Base-by-base conservation (phyloP, 768 basidiomycete species). In the Pisolithus orientalis region DNA sequence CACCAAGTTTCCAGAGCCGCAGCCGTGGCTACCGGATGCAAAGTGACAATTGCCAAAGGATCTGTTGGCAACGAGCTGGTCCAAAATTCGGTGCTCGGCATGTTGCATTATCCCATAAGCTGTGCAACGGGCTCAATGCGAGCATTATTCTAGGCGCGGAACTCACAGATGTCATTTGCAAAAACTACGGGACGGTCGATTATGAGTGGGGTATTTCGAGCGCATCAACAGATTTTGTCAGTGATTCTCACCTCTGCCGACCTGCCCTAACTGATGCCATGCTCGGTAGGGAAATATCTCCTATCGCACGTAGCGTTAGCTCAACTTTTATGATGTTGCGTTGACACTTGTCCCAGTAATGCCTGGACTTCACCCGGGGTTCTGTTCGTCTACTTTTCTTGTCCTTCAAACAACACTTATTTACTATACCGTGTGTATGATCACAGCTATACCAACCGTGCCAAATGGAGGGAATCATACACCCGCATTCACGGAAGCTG, bases 201-300 rank as follows among this genome's bases (percentile, higher is more conserved):
- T 79, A 83, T 59, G 76, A 79, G 54, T 83, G 80, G 75, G 83
- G 87, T 40, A 85, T 85, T 58, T 69, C 72, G 5, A 75, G 75
- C 44, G 89, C 87, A 10, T 91, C 87, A 6, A 91, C 90, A 4
- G 90, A 91, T 63, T 91, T 92, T 57, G 90, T 90, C 58, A 72
- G 85, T 45, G 24, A 5, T n/a, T 28, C 16, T 16, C 6, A 27
- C 44, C 16, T 13, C 4, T 28, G 6, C 25, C 6, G 27, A 4
- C 28, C 5, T 27, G 2, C 28, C 8, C n/a, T 13, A 29, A 45
- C 14, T 29, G 28, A 31, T 29, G 44, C 29, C 31, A 34, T 24
- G 16, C 5, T 6, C 16, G 16, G 5, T 17, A 67, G 65, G 66
- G 66, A 25, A 88, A 90, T 62, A 72, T 91, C 25, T 84, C 82